Evolutionary conservation across 2,329 filamentous ascomycete genomes (phyloP).

Genomic region (Fusarium dlaminii): DNA sequence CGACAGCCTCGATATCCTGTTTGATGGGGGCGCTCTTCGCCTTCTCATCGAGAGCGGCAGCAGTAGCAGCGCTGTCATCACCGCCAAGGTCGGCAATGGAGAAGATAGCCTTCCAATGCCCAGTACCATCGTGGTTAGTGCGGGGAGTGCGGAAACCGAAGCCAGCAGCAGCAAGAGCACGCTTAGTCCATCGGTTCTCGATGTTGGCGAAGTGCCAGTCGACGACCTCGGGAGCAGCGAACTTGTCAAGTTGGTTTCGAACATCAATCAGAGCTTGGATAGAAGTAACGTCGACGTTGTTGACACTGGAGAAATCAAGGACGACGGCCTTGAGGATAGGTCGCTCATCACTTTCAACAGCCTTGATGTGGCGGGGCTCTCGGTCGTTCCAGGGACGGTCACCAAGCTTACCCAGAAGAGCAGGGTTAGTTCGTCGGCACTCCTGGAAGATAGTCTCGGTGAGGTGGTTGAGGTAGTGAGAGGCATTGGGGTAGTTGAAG

Average conservation of each 20-base stretch:
- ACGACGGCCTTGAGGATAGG: constrained; percentile 65
- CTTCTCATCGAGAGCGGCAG: constrained; percentile 71
- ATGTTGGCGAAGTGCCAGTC: constrained; percentile 64
- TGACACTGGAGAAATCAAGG: constrained; percentile 65
- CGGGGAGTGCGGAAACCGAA: constrained; percentile 57
- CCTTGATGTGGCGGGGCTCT: constrained; percentile 50
- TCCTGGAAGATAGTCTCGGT: constrained; percentile 56
- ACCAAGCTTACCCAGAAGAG: constrained; percentile 57
- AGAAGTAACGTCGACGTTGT: constrained; percentile 65
- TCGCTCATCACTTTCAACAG: constrained; percentile 48
- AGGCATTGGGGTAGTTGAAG: constrained; percentile 66
- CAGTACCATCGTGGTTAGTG: constrained; percentile 34
- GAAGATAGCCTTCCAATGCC: constrained; percentile 80
- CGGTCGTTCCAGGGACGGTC: constrained; percentile 69
- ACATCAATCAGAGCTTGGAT: constrained; percentile 64
- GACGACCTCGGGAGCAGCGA: constrained; percentile 56
- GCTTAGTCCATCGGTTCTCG: constrained; percentile 64
- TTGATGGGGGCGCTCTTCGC: constrained; percentile 34
- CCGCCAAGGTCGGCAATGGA: constrained; percentile 88
- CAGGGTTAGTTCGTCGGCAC: constrained; percentile 56
- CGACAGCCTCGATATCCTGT: constrained; percentile 44
- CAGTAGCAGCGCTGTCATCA: constrained; percentile 65
- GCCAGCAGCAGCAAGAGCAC: constrained; percentile 63
- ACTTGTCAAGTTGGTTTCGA: constrained; percentile 62
- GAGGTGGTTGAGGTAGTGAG: constrained; percentile 60